phyloP scores from a whole-genome alignment of 1,284 basidiomycete species.

The Malassezia psittaci region DNA sequence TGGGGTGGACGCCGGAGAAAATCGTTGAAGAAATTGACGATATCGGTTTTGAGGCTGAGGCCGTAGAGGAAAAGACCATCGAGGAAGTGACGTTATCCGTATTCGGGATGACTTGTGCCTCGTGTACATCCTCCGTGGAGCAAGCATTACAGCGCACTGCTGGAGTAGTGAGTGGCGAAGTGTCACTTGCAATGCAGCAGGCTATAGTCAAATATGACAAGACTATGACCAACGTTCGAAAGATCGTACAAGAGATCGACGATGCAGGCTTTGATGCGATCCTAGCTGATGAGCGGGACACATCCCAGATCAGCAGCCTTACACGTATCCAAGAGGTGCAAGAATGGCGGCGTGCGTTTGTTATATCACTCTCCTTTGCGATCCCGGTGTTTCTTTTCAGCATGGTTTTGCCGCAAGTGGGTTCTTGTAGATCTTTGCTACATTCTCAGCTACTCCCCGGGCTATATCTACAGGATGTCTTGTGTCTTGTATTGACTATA shows the following conservation, averaged over 20 bases:
- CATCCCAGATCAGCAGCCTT: constrained; percentile 79
- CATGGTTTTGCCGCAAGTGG: constrained; percentile 65
- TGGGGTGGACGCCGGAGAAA: constrained; percentile 63
- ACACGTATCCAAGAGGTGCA: constrained; percentile 82
- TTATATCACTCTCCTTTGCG: constrained; percentile 67
- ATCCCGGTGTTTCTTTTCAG: constrained; percentile 82
- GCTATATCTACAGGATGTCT: constrained; percentile 70
- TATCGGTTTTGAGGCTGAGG: constrained; percentile 72
- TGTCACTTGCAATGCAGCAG: constrained; percentile 35
- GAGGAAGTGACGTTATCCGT: constrained; percentile 54
- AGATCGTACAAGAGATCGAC: constrained; percentile 51
- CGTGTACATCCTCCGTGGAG: constrained; percentile 71
- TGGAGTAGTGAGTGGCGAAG: constrained; percentile 28
- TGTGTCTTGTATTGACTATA: constrained; percentile 72
- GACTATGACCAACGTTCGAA: constrained; percentile 24
- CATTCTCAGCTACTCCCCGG: constrained; percentile 32
- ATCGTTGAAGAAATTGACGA: constrained; percentile 72
- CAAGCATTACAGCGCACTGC: constrained; percentile 59
- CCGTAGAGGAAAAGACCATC: constrained; percentile 1
- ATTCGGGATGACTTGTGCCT: constrained; percentile 80
- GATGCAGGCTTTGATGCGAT: constrained; percentile 84
- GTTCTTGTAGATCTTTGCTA: constrained; percentile 48
- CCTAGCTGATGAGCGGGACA: constrained; percentile 66
- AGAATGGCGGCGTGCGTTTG: constrained; percentile 75
- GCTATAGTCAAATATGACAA: constrained; percentile 32